These are phyloP conservation scores for Saxispiralis lemnorum DNA, from an alignment of 495 filamentous ascomycete species.

Conservation along the genomic window DNA sequence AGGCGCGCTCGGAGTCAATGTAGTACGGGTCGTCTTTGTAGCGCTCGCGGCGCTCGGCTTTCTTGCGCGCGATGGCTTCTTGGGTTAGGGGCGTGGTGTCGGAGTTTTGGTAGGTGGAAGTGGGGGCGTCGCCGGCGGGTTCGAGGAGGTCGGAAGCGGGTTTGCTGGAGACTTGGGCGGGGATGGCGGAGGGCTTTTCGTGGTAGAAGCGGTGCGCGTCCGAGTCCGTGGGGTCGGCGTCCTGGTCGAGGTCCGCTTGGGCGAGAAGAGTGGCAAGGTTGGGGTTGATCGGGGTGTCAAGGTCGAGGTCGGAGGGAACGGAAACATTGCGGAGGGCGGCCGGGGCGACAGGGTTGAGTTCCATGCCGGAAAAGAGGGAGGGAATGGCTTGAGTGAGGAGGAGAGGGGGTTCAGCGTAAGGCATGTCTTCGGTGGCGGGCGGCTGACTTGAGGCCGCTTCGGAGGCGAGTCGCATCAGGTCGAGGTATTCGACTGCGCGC, in stretches of 20 bases:
- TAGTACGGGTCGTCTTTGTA: slow-evolving; percentile 93
- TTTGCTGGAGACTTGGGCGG: background rate
- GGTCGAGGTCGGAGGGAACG: slow-evolving; percentile 49
- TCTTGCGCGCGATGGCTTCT: slow-evolving; percentile 44
- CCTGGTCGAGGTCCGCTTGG: slow-evolving; percentile 36
- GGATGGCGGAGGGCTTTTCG: slow-evolving; percentile 20
- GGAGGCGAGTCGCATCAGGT: slow-evolving; percentile 65
- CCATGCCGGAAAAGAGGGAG: slow-evolving; percentile 62
- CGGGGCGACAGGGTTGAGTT: slow-evolving; percentile 75
- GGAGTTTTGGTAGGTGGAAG: slow-evolving; percentile 44
- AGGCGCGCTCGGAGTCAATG: slow-evolving; percentile 41
- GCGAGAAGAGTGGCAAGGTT: slow-evolving; percentile 47
- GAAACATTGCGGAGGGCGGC: slow-evolving; percentile 79
- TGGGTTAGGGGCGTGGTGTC: slow-evolving; percentile 44
- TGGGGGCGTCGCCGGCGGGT: slow-evolving; percentile 14
- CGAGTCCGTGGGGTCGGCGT: slow-evolving; percentile 34
- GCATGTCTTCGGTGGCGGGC: slow-evolving; percentile 30
- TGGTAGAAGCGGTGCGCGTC: slow-evolving; percentile 65
- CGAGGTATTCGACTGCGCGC: slow-evolving; percentile 75
- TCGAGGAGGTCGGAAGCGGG: slow-evolving; percentile 33
- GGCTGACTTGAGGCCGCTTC: slow-evolving; percentile 58
- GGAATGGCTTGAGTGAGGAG: slow-evolving; percentile 79
- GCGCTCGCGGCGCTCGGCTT: slow-evolving; percentile 51
- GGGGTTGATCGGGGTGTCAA: slow-evolving; percentile 67
- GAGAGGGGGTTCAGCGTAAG: slow-evolving; percentile 49